Base-by-base conservation (phyloP, 1,139 yeast genomes). In the Chernovozyma aurita region DNA sequence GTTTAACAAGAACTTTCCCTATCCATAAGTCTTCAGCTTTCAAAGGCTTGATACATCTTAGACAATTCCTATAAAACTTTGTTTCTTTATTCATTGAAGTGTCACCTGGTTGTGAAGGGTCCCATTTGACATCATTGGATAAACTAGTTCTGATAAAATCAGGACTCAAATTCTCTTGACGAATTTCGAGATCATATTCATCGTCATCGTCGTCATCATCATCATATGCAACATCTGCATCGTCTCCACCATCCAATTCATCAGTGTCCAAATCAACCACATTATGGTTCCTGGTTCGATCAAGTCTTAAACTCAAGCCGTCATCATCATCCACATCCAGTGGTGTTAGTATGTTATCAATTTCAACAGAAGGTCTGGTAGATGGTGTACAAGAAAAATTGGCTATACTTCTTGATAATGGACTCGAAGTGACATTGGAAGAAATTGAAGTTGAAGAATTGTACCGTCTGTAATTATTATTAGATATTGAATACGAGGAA, bases 1-100 rank as follows among this genome's bases (percentile, higher is more conserved):
- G 74, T 37, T 68, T 65, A 24, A 74, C 73, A 13, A 76, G 48
- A 7, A 62, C 52, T 44, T 66, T 72, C 18, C 76, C 73, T 20
- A 73, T 61, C 83, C 84, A 78, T 8, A 67, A 49, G 30, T 76
- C 80, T 34, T 76, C 78, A 44, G 63, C 63, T 2, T 70, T 60
- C 34, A 78, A 59, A 5, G 81, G 76, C 46, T 70, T 74, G 31
- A 78, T 75, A 45, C 85, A 78, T 34, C 82, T 64, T 26, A 78
- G 53, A 26, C 82, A 74, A 51, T 76, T 78, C 34, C 76, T 63
- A 39, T 72, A 63, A 44, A 61, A 64, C 60, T 42, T 67, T 60
- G 29, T 73, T 63, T 33, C 59, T 16, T 26, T 26, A 8, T 13
- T 8, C 6, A 6, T 12, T 60, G 13, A 53, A 6, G 41, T 12